Base-by-base conservation (phyloP, 176 grass and related monocot species). In the Bromus sterilis region DNA sequence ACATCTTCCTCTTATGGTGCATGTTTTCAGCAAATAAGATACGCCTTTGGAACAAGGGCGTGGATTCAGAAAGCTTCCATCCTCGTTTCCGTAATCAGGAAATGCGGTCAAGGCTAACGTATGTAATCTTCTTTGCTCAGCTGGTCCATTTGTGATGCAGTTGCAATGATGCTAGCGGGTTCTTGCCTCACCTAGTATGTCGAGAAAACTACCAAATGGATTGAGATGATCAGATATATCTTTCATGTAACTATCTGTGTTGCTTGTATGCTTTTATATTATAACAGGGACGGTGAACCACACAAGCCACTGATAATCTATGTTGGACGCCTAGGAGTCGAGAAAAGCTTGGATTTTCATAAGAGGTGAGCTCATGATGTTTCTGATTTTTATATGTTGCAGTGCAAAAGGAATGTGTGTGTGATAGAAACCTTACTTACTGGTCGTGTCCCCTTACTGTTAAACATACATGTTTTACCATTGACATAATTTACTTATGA, bases 311-410 rank as follows among this genome's bases (percentile, higher is more conserved):
- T 98, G 61, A 88, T 98, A 87, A 87, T 98, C 39, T 86, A 98
- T 91, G 92, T 98, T 63, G 95, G 92, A 71, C 88, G 95, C 33
- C 81, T 98, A 73, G 95, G 95, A 82, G 92, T 94, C 62, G 95
- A 98, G 83, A 98, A 98, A 89, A 98, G 90, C 71, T 83, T 98
- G 71, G 95, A 94, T 88, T 98, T 98, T 88, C 90, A 93, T 16
- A 98, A 94, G 84, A 89, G 82, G 94, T 94, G 51, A 85, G 84
- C 29, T 80, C 64, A 28, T 74, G 18, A 11, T 40, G 35, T 78
- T 4, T n/a, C 7, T 69, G 26, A 53, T 53, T 72, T 56, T 56
- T 75, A 32, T n/a, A 75, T 46, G 31, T 13, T 79, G 13, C 13
- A 36, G 4, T 84, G 41, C 30, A 61, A 61, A 39, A 11, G 67